Base-by-base conservation (phyloP, 2,329 filamentous ascomycete species). In the Penicillium janthinellum region DNA sequence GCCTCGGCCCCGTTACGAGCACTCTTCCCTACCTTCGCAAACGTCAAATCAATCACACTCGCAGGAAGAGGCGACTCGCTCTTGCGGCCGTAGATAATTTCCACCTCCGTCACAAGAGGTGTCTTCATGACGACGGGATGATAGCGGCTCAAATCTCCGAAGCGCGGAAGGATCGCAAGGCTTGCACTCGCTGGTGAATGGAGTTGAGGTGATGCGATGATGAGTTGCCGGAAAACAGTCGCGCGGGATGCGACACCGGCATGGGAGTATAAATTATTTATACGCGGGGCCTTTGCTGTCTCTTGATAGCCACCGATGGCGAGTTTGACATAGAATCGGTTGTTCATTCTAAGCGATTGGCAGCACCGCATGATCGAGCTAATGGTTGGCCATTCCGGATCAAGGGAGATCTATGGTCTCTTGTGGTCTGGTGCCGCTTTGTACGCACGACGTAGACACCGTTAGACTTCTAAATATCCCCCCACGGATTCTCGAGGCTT, bases 1-100 rank as follows among this genome's bases (percentile, higher is more conserved):
- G 15, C 22, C n/a, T 49, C 25, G 7, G 37, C n/a, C 51, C 4
- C 31, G 55, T 56, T 45, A 34, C 7, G n/a, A 34, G 22, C 35
- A 38, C 14, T 28, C 35, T 42, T 37, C 38, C 5, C n/a, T 8
- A 31, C 15, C 38, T 42, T 42, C n/a, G 38, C 42, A 12, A 42
- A 22, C 10, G 51, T 31, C 22, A 53, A 20, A 42, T 53, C 38
- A 31, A 53, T 44, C 10, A 20, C 38, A 42, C 25, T 42, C 6
- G 7, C 20, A 57, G 55, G 42, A 62, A 61, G 4, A 64, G 59
- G 37, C 38, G 55, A 37, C 52, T 73, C 71, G 50, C 71, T 71
- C 53, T 71, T 61, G 7, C 39, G 54, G 62, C 73, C 71, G 60
- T 72, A 73, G 31, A 7, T 41, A 56, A 72, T 70, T 52, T 74